Evolutionary conservation across 495 filamentous ascomycete genomes (phyloP), one percentile per base, ranked within the genome.

Genomic region (Amniculicola lignicola): DNA sequence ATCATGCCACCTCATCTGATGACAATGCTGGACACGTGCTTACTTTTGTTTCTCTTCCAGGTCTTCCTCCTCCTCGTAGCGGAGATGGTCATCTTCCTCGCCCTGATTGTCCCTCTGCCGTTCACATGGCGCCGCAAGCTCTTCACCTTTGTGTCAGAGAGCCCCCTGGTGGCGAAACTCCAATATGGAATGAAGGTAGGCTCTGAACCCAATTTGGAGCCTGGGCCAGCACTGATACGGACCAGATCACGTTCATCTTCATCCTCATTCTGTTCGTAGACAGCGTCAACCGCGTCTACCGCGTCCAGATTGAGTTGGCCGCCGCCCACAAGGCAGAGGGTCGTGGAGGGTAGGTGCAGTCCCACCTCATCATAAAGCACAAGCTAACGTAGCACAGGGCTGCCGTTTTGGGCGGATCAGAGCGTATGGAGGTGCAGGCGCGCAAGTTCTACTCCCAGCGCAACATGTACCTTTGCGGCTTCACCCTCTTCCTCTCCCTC

Each of bases 401-500:
- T 42, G 63, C 59, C 10, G 81, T 85, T 45, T 78, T 94, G 31
- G 84, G 85, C 69, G 88, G 94, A 44, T 85, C 87, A 71, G 93
- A 95, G 70, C 90, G 93, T 58, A 89, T 94, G 82, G 93, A 98
- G 74, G 90, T 96, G 15, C 93, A 98, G 72, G 93, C 93, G 54
- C 91, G 93, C 78, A 97, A 97, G 73, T 98, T 98, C 79, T 98
- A 98, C 82, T 95, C 91, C 54, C 91, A 98, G 76, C 92, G 93
- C 69, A 98, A 98, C 82, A 96, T 98, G 94, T 98, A 98, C 77
- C 90, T 98, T 51, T 97, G 94, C 75, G 93, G 93, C 64, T 98
- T 98, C 79, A 98, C 93, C 0, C 86, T 97, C 54, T 98, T 98
- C 84, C 84, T 98, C 51, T 96, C 92, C 31, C 78, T 98, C 38